Evolutionary conservation across 2,329 filamentous ascomycete species (phyloP), one percentile per base, ranked within the genome.

Genomic region (Colletotrichum siamense): DNA sequence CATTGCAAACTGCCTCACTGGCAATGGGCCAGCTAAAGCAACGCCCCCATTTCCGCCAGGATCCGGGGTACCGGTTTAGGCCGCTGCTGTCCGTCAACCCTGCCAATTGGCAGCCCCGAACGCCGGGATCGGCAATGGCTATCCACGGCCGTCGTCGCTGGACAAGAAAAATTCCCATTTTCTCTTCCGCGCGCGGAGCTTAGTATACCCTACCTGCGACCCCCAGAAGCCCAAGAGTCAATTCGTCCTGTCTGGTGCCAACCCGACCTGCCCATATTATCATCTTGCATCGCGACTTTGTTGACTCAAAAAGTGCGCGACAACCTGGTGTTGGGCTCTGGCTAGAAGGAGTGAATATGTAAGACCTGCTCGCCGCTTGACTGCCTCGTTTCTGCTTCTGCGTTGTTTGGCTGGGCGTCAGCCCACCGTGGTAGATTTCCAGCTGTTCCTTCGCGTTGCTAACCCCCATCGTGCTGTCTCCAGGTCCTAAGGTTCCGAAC

Each of bases 401-500:
- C 34, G 16, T 18, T 34, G 49, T 30, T 44, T 26, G 36, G 52
- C 73, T 71, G 70, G 61, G 57, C 49, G 28, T 44, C n/a, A 39
- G 8, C 44, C 28, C 65, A 39, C 39, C 75, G 55, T 32, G 26
- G 62, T 63, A 63, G 59, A 30, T 61, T 24, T 18, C 32, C 30
- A 32, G 7, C 36, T 65, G 24, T 55, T 69, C 64, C 65, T 44
- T 55, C 24, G 68, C 13, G 22, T 72, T 79, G 78, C 78, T 80
- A 77, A 79, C 78, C 73, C 75, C 77, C 79, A 77, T 78, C 77
- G 66, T 66, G 65, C 68, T 36, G 44, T 71, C 49, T 44, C 24
- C 57, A 77, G 75, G 63, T 65, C 44, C 67, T 71, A 71, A 49
- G 49, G 28, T 66, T 70, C 39, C 65, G 52, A 76, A 49, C 73